Evolutionary conservation across 2,329 filamentous ascomycete genomes (phyloP), one percentile per base, ranked within the genome.

Genomic region (Exophiala xenobiotica): DNA sequence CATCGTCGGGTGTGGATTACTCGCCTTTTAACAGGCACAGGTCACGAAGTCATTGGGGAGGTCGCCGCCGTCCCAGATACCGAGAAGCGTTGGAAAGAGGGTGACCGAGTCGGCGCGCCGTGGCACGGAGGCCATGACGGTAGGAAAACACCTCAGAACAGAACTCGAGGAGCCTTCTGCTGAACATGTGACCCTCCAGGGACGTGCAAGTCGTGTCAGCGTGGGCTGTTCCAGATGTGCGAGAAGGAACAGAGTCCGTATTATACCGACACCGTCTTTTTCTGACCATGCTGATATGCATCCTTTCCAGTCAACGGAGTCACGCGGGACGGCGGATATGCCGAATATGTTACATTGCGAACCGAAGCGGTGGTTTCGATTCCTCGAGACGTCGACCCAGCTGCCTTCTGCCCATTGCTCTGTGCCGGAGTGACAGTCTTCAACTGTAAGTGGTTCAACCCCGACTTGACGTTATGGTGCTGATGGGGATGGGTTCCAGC

Each of bases 1-100:
- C 3, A 14, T 6, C 9, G n/a, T 33, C 29, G 16, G 4, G 11
- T 11, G 12, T 5, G 4, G 11, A 33, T 33, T 14, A 6, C 11
- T 16, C 9, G n/a, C n/a, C n/a, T n/a, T 16, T 16, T 35, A 3
- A 35, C 31, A 9, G 18, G 31, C n/a, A 14, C 18, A 35, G 31
- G 87, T 18, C 87, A 91, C 68, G 87, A 90, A 66, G 72, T 86
- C 26, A 78, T 90, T 48, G 86, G 87, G 8, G 78, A 81, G 9
- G 74, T 90, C 3, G 83, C 80, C 12, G 78, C 79, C 5, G 66
- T 88, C 0, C 81, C 82, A 4, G 70, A 77, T 0, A 70, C 67
- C 1, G 83, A 85, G 45, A 78, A 74, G 49, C 70, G 73, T 19
- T 83, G 85, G 73, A 74, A 79, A 50, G 71, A 80, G 1, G 86